phyloP scores from a whole-genome alignment of 805 yeast species.

The Pachysolen tannophilus region DNA sequence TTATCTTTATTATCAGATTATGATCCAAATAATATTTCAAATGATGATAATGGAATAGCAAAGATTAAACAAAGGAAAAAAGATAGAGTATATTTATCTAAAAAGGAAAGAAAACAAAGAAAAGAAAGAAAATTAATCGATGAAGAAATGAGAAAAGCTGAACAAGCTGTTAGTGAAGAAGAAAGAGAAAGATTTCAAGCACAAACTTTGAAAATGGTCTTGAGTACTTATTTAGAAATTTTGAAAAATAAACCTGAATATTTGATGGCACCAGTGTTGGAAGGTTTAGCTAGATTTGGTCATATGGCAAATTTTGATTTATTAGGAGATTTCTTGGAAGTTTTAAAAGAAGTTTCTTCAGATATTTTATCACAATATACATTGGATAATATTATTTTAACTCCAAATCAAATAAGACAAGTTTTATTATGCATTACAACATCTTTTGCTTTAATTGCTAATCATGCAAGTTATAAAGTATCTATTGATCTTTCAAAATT shows the following conservation, averaged over 20 bases:
- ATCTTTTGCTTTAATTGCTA: constrained; percentile 77
- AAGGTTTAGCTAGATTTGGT: constrained; percentile 86
- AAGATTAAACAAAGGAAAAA: constrained; percentile 62
- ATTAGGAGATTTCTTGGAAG: constrained; percentile 87
- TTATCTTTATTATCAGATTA: constrained; percentile 60
- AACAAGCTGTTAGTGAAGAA: constrained; percentile 77
- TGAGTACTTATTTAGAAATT: constrained; percentile 71
- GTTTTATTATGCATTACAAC: constrained; percentile 79
- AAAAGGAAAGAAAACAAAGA: constrained; percentile 78
- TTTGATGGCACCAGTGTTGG: constrained; percentile 79
- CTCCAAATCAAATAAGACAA: constrained; percentile 53
- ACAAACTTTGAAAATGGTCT: constrained; percentile 65
- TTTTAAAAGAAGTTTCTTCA: constrained; percentile 69
- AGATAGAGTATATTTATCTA: constrained; percentile 86
- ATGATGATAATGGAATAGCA: constrained; percentile 30
- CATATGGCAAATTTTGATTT: constrained; percentile 89
- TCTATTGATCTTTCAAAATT: constrained; percentile 78
- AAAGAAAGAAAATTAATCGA: constrained; percentile 85
- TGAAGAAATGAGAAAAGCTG: constrained; percentile 82
- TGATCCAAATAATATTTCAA: constrained; percentile 54
- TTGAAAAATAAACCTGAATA: constrained; percentile 54
- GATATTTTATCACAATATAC: constrained; percentile 38
- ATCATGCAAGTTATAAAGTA: constrained; percentile 64
- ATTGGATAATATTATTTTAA: constrained; percentile 32
- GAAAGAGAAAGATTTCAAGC: constrained; percentile 83